These are phyloP conservation scores for Eragrostis tef DNA, from an alignment of 202 grass and related monocot species.

Conservation along the genomic window DNA sequence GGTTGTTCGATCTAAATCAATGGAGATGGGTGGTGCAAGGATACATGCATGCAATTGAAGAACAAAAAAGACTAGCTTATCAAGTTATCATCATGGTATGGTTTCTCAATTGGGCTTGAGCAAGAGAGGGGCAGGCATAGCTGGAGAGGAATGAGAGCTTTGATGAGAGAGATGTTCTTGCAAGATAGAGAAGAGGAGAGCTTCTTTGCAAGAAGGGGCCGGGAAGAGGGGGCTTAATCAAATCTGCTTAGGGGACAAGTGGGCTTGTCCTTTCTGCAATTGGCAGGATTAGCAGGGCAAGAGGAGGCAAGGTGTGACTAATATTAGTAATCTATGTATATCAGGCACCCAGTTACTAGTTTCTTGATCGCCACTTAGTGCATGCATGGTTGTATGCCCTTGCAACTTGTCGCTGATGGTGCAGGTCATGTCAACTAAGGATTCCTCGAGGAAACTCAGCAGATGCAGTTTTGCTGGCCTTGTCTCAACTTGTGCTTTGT, in stretches of 20 bases:
- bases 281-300: constrained; percentile 32
- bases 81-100: background rate
- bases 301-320: constrained; percentile 13
- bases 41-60: constrained; percentile 15
- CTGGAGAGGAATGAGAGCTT: constrained; percentile 27
- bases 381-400: background rate
- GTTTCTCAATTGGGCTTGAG: constrained; percentile 4
- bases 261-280: constrained; percentile 50
- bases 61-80: background rate
- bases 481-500: constrained; percentile 18
- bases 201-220: background rate
- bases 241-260: constrained; percentile 41
- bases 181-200: background rate
- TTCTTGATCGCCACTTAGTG: constrained; percentile 24
- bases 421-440: constrained; percentile 45
- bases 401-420: constrained; percentile 36
- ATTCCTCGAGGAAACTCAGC: constrained; percentile 2
- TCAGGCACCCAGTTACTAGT: background rate
- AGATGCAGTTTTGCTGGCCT: constrained; percentile 29
- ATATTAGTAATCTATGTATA: constrained; percentile 41
- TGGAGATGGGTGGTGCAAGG: background rate
- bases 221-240: constrained; percentile 28
- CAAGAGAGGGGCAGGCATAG: constrained; percentile 8
- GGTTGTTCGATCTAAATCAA: constrained; percentile 12
- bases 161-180: constrained; percentile 5